These are phyloP conservation scores for Corynascus novoguineensis DNA, from an alignment of 495 filamentous ascomycete species.

Conservation along the genomic window DNA sequence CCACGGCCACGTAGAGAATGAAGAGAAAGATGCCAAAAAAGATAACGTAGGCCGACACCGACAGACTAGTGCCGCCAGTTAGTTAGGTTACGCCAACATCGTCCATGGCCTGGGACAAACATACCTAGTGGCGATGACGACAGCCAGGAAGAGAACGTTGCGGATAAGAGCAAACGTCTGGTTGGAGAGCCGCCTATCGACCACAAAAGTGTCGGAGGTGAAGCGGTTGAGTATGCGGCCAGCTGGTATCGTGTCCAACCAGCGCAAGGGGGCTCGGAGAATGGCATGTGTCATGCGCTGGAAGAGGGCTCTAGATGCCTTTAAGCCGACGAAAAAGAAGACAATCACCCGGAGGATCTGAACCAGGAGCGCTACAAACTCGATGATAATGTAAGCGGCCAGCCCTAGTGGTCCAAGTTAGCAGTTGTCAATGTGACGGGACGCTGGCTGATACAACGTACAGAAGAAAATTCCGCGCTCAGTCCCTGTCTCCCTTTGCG, in stretches of 20 bases:
- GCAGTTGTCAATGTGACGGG: conserved; percentile 1
- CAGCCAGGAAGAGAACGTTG: conserved; percentile 13
- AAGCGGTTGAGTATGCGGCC: conserved; percentile 51
- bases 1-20: conserved; percentile 23
- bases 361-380: conserved; percentile 26
- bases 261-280: conserved; percentile 45
- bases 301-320: conserved; percentile 37
- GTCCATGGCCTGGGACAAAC: neutral
- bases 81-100: neutral
- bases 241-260: conserved; percentile 45
- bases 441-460: neutral
- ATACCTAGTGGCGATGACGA: conserved; percentile 28
- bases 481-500: neutral
- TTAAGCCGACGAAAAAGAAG: conserved; percentile 31
- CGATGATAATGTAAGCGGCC: conserved; percentile 23
- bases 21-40: conserved; percentile 26
- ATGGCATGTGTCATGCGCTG: conserved; percentile 37
- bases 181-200: conserved; percentile 34
- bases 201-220: conserved; percentile 38
- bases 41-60: conserved; percentile 23
- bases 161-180: conserved; percentile 18
- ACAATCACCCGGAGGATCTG: conserved; percentile 26
- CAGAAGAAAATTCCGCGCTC: conserved; percentile 17
- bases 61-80: conserved; percentile 8
- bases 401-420: conserved; percentile 17